Evolutionary conservation across 1,284 basidiomycete species (phyloP).

Genomic region (Trichosporon asahii): DNA sequence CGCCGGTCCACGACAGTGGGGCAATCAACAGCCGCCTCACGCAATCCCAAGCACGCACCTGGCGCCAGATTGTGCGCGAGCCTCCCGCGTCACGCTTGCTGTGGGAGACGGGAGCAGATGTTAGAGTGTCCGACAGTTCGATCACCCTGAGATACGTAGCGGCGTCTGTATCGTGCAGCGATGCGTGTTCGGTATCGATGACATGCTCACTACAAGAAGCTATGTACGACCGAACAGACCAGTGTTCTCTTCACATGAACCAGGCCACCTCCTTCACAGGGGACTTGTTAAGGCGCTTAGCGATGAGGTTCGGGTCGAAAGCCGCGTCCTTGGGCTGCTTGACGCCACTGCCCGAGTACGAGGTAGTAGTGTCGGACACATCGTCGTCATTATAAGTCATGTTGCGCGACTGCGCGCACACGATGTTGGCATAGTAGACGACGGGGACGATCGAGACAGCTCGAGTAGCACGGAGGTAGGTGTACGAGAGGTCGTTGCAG

Average conservation of each 20-base stretch:
- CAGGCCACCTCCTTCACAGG: conserved; percentile 9
- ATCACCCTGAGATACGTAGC: neutral
- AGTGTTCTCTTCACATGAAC: neutral
- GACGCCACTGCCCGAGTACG: conserved; percentile 10
- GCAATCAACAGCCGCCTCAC: neutral
- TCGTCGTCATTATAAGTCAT: conserved; percentile 46
- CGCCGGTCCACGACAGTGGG: neutral
- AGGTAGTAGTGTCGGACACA: conserved; percentile 4
- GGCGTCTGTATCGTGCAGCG: too few relatives aligned
- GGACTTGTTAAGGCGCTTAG: neutral
- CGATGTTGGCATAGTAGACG: conserved; percentile 43
- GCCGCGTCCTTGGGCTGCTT: neutral
- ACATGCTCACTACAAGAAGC: neutral
- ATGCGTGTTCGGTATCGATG: neutral
- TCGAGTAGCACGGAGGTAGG: conserved; percentile 51
- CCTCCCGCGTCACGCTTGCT: neutral
- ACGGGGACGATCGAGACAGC: conserved; percentile 50
- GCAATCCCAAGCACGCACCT: neutral
- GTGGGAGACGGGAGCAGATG: neutral
- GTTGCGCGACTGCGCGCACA: conserved; percentile 50
- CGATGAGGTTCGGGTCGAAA: conserved; percentile 13
- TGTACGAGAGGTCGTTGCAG: conserved; percentile 50
- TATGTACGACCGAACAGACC: neutral
- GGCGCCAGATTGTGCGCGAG: neutral
- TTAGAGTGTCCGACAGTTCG: neutral